Percentiles rank a stretch among this genome's conserved stretches.
phyloP scores from a whole-genome alignment of 495 filamentous ascomycete genomes.

The Podospora australis region DNA sequence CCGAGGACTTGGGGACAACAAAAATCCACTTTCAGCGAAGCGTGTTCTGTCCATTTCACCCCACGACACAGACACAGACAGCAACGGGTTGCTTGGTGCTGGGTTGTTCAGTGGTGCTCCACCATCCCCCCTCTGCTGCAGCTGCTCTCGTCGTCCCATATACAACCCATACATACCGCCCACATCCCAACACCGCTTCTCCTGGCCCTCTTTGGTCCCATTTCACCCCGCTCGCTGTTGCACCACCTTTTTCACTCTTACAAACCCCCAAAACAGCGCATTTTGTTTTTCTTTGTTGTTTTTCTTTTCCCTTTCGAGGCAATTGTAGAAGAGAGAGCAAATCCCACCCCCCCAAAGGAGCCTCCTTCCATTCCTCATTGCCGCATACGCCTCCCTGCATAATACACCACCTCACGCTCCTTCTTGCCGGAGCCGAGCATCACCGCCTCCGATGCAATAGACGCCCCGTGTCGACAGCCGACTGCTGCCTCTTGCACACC shows the following conservation, averaged over 20 bases:
- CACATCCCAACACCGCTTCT: conserved; percentile 4
- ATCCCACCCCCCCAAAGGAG: conserved; percentile 2
- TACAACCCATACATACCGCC: conserved; percentile 8
- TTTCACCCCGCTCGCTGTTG: conserved; percentile 10
- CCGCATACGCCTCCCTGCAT: conserved; percentile 24
- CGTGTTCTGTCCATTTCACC: neutral
- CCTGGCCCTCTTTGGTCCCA: conserved; percentile 1
- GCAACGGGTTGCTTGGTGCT: conserved; percentile 18
- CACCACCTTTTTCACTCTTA: conserved; percentile 4
- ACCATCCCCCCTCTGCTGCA: conserved; percentile 10
- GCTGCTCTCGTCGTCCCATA: conserved; percentile 18
- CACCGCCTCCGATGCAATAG: conserved; percentile 34
- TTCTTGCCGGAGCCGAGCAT: conserved; percentile 8
- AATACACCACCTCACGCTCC: conserved; percentile 11
- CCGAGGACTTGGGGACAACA: neutral
- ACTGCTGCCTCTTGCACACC: conserved; percentile 22
- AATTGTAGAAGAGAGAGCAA: no score
- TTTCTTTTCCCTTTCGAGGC: conserved; percentile 8
- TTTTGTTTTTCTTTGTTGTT: conserved; percentile 4
- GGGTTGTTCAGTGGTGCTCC: conserved; percentile 10
- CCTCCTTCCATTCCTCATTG: conserved; percentile 11
- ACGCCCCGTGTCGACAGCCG: conserved; percentile 21
- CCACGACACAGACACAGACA: conserved; percentile 3
- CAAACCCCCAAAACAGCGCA: conserved; percentile 3
- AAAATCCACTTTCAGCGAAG: neutral